A percentile compares a stretch with the other conserved stretches of the same genome.
Evolutionary conservation across 1,284 basidiomycete genomes (phyloP).

Genomic region (Earliella scabrosa): DNA sequence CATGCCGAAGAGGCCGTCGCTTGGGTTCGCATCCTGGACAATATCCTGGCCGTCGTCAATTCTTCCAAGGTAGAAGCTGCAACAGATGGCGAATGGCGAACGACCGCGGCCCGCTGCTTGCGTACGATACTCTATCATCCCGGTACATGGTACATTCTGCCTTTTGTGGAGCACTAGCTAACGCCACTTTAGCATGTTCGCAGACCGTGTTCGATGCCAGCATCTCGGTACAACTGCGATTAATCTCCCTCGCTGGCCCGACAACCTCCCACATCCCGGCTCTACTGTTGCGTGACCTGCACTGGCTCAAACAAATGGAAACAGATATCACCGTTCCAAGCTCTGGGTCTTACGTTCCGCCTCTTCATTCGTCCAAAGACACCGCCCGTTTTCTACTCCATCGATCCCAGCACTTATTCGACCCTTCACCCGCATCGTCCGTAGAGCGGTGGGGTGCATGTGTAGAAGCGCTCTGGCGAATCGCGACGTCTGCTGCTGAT

Average conservation of each 20-base stretch:
- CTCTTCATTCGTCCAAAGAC: background rate
- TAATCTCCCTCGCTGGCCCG: conserved; percentile 42
- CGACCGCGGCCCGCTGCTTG: conserved; percentile 56
- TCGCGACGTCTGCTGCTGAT: conserved; percentile 47
- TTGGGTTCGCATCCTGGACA: conserved; percentile 76
- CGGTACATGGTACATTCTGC: conserved; percentile 22
- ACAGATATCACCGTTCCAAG: conserved; percentile 24
- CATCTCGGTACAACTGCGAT: conserved; percentile 44
- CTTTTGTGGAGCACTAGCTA: background rate
- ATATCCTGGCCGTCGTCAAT: conserved; percentile 59
- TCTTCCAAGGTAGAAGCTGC: conserved; percentile 50
- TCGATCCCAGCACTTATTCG: conserved; percentile 45
- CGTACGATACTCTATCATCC: conserved; percentile 41
- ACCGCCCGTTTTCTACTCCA: conserved; percentile 33
- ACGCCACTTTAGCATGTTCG: conserved; percentile 26
- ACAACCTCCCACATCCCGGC: conserved; percentile 30
- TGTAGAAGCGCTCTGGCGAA: conserved; percentile 64
- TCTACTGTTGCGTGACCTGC: conserved; percentile 41
- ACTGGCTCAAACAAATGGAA: conserved; percentile 44
- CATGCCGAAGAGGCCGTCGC: conserved; percentile 51
- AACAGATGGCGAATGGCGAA: conserved; percentile 61
- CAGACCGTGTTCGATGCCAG: conserved; percentile 34
- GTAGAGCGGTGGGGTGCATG: conserved; percentile 53
- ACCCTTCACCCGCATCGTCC: conserved; percentile 28
- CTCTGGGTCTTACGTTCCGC: conserved; percentile 1